Evolutionary conservation across 1,139 yeast species (phyloP), one percentile per base, ranked within the genome.

Genomic region (Sugiyamaella neomexicana): DNA sequence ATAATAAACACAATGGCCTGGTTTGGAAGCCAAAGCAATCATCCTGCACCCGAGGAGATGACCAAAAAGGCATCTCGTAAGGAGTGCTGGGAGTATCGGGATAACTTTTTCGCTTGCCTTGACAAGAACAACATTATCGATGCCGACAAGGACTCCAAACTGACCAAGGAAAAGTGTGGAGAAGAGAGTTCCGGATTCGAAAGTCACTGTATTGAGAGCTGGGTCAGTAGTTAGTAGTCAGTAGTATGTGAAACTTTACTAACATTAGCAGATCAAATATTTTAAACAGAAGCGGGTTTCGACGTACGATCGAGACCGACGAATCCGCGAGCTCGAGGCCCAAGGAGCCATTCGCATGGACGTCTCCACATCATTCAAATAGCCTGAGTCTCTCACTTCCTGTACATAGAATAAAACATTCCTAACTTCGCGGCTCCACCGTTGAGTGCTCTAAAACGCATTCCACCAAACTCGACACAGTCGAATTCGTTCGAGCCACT

Each of bases 31-130:
- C 62, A 29, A 41, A 27, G 51, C 55, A 60, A 59, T 16, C 66
- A 62, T 53, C 71, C 67, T 17, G 72, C 70, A 5, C 59, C 58
- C 9, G 57, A 57, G 31, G 76, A 81, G 31, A 83, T 83, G 58
- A 77, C 76, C 59, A 76, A 85, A 60, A 65, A 70, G 55, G 69
- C 76, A 27, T 75, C 79, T 54, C 75, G 89, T 57, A 75, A 78
- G 61, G 70, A 71, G 58, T 85, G 91, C 70, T 85, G 90, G 90
- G 85, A 80, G 39, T 74, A 85, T 15, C 74, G 91, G 55, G 91
- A 85, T 64, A 61, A 62, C 25, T 84, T 73, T 63, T 82, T 83
- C 60, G 71, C 68, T 2, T 85, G 91, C 64, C 70, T 85, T 46
- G 87, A 84, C 65, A 74, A 70, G 56, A 72, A 80, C 59, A 65